Evolutionary conservation across 2,329 filamentous ascomycete genomes (phyloP), one percentile per base, ranked within the genome.

Genomic region (Cadophora sp.): DNA sequence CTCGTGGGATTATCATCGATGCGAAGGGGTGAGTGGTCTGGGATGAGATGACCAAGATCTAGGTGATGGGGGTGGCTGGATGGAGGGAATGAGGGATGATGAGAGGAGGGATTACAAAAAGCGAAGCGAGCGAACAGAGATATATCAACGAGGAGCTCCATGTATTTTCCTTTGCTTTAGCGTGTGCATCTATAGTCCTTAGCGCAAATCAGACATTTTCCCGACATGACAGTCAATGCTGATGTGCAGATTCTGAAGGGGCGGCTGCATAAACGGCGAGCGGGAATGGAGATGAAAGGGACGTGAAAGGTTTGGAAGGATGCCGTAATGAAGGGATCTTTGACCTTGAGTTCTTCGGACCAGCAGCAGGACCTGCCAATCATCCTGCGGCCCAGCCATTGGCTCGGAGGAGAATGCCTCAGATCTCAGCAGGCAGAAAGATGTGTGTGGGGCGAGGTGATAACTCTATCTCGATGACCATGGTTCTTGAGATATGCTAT

Each of bases 101-200:
- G 66, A 60, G 62, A 40, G 46, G 65, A 62, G 9, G 51, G 63
- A 65, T 67, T 43, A 60, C 60, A 69, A 40, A 53, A 69, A 50
- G 27, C 60, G 43, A 55, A 51, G 40, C 48, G 65, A 70, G 66
- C 62, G 31, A 64, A 63, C 65, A 66, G 67, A 70, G 65, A 73
- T 69, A 72, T 72, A 73, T 70, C 69, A 71, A 69, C 43, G 59
- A 69, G 60, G 53, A 69, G 68, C 68, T 62, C 68, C 67, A 68
- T 76, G 72, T 76, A 72, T 76, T 76, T 40, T 75, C 69, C 69
- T 75, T 77, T 77, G 71, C 74, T 73, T 75, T 74, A 73, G 72
- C 72, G 71, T 75, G 68, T 72, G 69, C 72, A 74, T 75, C 60
- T 72, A 71, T 75, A 74, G 69, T 73, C 53, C 65, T 71, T 72